Conservation (phyloP, 805 yeast genomes). For the Kuraishia molischiana region DNA sequence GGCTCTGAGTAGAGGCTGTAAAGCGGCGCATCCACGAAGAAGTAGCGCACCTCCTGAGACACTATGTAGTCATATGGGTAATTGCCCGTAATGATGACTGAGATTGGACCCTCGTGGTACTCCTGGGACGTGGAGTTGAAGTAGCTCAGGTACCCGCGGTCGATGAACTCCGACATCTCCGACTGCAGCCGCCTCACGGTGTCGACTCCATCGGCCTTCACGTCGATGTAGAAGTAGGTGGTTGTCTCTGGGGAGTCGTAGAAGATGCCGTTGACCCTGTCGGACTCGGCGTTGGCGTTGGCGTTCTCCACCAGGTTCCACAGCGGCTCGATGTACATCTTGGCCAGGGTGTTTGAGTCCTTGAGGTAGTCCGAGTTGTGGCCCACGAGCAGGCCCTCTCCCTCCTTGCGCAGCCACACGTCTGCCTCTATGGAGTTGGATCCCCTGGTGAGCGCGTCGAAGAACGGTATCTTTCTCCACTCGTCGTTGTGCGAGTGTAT, state of each 20-base stretch:
- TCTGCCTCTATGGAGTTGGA: slow-evolving; percentile 59
- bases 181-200: slow-evolving; percentile 35
- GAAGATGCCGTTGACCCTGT: slow-evolving; percentile 25
- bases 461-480: slow-evolving; percentile 48
- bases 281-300: slow-evolving; percentile 18
- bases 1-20: slow-evolving; percentile 9
- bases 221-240: slow-evolving; percentile 51
- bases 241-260: slow-evolving; percentile 35
- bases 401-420: slow-evolving; percentile 35
- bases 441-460: slow-evolving; percentile 45
- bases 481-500: slow-evolving; percentile 68
- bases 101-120: slow-evolving; percentile 42
- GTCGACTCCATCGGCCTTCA: slow-evolving; percentile 31
- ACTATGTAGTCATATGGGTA: slow-evolving; percentile 34
- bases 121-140: slow-evolving; percentile 25
- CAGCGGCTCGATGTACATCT: slow-evolving; percentile 46
- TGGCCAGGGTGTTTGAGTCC: slow-evolving; percentile 30
- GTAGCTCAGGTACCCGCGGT: slow-evolving; percentile 38
- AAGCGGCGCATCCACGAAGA: slow-evolving; percentile 48
- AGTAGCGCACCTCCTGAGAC: slow-evolving; percentile 17
- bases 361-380: slow-evolving; percentile 41
- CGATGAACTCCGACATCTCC: slow-evolving; percentile 35
- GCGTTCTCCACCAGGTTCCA: slow-evolving; percentile 34
- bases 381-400: slow-evolving; percentile 38
- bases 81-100: slow-evolving; percentile 57